phyloP scores from a whole-genome alignment of 352 stramenopile species.

The Phytophthora fragariaefolia region DNA sequence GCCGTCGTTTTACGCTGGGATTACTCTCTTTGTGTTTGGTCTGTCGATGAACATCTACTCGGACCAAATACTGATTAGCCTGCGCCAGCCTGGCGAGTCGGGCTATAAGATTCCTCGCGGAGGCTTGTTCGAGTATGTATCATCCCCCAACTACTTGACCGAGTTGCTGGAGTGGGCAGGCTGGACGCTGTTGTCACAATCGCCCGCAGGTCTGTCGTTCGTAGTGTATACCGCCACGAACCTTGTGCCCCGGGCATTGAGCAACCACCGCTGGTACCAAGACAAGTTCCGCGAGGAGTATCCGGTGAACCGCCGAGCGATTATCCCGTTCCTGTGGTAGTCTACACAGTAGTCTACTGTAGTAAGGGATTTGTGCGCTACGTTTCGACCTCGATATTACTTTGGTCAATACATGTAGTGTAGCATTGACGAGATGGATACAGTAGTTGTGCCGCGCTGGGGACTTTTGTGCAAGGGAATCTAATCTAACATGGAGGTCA shows the following conservation, averaged over 20 bases:
- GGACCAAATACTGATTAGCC: conserved; percentile 71
- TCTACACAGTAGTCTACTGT: too few species aligned
- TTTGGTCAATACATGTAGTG: too few species aligned
- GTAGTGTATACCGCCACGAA: conserved; percentile 59
- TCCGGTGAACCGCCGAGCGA: conserved; percentile 38
- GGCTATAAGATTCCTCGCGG: conserved; percentile 67
- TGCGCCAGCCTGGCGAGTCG: conserved; percentile 63
- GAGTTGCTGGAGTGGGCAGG: conserved; percentile 80
- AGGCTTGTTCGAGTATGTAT: conserved; percentile 75
- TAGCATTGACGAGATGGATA: too few species aligned
- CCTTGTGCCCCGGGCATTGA: conserved; percentile 52
- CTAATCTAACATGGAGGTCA: too few species aligned
- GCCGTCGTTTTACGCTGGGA: conserved; percentile 60
- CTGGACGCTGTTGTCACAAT: conserved; percentile 68
- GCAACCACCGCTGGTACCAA: conserved; percentile 65
- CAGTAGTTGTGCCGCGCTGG: too few species aligned
- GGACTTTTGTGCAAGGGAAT: too few species aligned
- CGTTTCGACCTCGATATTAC: too few species aligned
- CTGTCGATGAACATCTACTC: conserved; percentile 71
- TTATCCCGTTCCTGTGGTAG: conserved; percentile 55
- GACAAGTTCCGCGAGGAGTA: conserved; percentile 62
- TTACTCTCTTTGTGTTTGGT: conserved; percentile 56
- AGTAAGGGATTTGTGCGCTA: too few species aligned
- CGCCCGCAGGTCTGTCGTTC: conserved; percentile 56
- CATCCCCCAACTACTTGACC: conserved; percentile 78